Evolutionary conservation across 2,329 filamentous ascomycete species (phyloP).

Genomic region (Colletotrichum limetticola): DNA sequence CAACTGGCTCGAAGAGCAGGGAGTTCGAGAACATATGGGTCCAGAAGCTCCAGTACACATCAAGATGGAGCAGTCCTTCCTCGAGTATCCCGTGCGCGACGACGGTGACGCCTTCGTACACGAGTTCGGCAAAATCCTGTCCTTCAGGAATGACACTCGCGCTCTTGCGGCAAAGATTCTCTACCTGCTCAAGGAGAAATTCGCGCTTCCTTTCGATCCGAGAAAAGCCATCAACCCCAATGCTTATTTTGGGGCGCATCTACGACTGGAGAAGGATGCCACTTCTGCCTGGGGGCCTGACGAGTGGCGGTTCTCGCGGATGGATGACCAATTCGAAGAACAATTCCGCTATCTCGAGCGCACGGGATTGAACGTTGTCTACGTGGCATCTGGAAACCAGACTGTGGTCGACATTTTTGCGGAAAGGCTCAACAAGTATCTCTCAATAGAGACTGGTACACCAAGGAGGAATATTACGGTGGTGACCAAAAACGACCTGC

Average conservation of each 20-base stretch:
- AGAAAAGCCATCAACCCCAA: conserved; percentile 36
- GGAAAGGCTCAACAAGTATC: conserved; percentile 23
- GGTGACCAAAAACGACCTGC: conserved; percentile 45
- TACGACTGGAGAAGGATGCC: conserved; percentile 45
- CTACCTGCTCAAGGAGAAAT: conserved; percentile 37
- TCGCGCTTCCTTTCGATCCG: conserved; percentile 40
- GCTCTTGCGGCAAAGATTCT: conserved; percentile 43
- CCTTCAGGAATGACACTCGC: conserved; percentile 45
- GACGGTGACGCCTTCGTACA: conserved; percentile 47
- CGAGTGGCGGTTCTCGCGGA: conserved; percentile 44
- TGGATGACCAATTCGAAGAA: conserved; percentile 44
- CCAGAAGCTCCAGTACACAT: conserved; percentile 40
- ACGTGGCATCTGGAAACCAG: conserved; percentile 44
- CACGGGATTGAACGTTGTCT: conserved; percentile 41
- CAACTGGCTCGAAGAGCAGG: conserved; percentile 41
- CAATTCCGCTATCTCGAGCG: conserved; percentile 41
- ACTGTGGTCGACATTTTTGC: conserved; percentile 42
- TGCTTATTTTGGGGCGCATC: conserved; percentile 45
- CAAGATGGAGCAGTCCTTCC: conserved; percentile 45
- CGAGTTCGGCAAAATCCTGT: conserved; percentile 47
- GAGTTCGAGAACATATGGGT: not conserved
- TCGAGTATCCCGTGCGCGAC: conserved; percentile 49
- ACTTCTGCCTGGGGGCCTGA: conserved; percentile 43
- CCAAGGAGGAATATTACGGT: conserved; percentile 39
- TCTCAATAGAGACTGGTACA: not conserved